phyloP scores from a whole-genome alignment of 441 rosid species.

The Brassica balearica region DNA sequence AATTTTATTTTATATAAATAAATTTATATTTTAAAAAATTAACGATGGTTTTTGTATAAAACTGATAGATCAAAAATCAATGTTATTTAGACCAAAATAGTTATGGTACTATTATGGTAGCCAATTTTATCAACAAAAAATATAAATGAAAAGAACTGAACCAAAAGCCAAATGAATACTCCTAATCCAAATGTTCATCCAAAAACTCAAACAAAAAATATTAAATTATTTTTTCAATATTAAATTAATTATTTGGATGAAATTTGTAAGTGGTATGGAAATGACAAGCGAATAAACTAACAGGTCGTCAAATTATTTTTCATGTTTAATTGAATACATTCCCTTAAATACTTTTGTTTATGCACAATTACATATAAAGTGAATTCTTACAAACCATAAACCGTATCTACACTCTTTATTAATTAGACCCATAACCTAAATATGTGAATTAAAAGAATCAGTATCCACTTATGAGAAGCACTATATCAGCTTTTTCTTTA shows the following conservation, averaged over 20 bases:
- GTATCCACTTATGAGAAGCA: constrained; percentile 44
- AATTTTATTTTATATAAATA: too few relatives aligned
- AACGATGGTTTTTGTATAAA: background rate
- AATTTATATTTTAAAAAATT: too few relatives aligned
- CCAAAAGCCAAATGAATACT: background rate
- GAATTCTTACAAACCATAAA: constrained; percentile 20
- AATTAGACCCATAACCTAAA: constrained; percentile 25
- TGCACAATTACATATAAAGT: background rate
- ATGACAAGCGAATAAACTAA: background rate
- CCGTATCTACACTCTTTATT: constrained; percentile 31
- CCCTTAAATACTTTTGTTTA: background rate
- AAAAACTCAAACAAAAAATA: background rate
- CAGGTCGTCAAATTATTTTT: background rate
- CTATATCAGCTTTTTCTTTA: constrained; percentile 43
- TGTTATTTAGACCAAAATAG: background rate
- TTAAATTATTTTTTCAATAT: too few relatives aligned
- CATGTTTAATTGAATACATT: background rate
- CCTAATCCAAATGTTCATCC: background rate
- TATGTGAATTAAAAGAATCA: background rate
- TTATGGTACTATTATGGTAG: background rate
- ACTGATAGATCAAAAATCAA: background rate
- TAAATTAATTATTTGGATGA: background rate
- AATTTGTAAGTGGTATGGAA: background rate
- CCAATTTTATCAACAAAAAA: background rate
- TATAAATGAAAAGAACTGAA: background rate